Evolutionary conservation across 139 green algal species (phyloP).

Genomic region (Chlorella sp.): DNA sequence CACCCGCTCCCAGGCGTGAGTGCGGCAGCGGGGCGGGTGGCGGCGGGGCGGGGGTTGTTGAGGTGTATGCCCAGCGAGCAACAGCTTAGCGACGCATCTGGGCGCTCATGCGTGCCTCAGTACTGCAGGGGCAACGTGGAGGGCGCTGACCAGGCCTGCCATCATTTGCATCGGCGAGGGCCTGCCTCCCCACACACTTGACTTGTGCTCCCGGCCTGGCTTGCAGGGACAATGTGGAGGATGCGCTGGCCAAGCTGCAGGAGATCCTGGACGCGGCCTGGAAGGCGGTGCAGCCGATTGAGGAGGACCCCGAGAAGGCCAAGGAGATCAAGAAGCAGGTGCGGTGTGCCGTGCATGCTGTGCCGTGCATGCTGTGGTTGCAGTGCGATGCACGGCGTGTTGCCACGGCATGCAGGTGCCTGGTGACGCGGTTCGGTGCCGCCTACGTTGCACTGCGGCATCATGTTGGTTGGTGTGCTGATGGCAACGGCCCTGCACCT

Average conservation of each 20-base stretch:
- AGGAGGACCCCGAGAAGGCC: conserved; percentile 82
- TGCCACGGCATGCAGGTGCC: too few species aligned
- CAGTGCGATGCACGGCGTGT: too few species aligned
- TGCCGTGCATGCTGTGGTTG: not conserved
- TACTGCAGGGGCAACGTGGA: not conserved
- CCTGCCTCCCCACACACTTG: not conserved
- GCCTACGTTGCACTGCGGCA: too few species aligned
- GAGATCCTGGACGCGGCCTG: conserved; percentile 82
- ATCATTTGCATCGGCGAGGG: not conserved
- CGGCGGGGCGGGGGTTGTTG: too few species aligned
- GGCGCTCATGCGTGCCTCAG: too few species aligned
- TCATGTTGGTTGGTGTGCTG: too few species aligned
- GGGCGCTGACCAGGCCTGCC: not conserved
- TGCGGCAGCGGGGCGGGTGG: not conserved
- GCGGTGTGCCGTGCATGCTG: conserved; percentile 45
- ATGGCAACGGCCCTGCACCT: too few species aligned
- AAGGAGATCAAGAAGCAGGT: conserved; percentile 61
- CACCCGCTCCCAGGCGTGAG: conserved; percentile 87
- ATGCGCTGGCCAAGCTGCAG: conserved; percentile 91
- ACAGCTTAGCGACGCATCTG: too few species aligned
- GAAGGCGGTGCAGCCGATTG: conserved; percentile 72
- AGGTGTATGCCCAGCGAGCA: too few species aligned
- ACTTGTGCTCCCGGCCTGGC: not conserved
- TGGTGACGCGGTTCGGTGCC: too few species aligned
- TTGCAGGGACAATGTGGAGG: conserved; percentile 89